These are phyloP conservation scores for Incumbomyces lentus DNA, from an alignment of 2,329 filamentous ascomycete species.

Conservation along the genomic window DNA sequence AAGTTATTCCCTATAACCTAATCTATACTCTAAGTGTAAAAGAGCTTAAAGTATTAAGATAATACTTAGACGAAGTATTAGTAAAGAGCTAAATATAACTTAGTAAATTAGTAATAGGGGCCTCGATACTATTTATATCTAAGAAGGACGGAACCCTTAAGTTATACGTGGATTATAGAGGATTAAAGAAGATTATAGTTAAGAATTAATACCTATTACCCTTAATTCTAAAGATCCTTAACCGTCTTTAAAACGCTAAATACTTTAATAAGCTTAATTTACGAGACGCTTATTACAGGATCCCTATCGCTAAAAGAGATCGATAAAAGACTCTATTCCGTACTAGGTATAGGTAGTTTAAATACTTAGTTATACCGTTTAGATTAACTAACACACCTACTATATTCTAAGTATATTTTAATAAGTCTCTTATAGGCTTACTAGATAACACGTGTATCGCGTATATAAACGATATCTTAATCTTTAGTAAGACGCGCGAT, in stretches of 20 bases:
- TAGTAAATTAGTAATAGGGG: background rate
- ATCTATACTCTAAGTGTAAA: too few relatives aligned
- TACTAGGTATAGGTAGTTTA: slow-evolving; percentile 20
- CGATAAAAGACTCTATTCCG: slow-evolving; percentile 14
- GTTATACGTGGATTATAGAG: slow-evolving; percentile 25
- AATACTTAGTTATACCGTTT: slow-evolving; percentile 26
- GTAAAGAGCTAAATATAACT: background rate
- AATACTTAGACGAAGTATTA: background rate
- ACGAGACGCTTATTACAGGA: too few relatives aligned
- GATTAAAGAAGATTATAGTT: slow-evolving; percentile 24
- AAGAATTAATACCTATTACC: slow-evolving; percentile 19
- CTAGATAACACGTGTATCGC: background rate
- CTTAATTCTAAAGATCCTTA: too few relatives aligned
- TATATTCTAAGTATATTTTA: too few relatives aligned
- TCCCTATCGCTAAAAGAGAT: too few relatives aligned
- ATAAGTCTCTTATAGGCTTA: too few relatives aligned
- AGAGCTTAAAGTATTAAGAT: too few relatives aligned
- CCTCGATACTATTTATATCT: slow-evolving; percentile 4
- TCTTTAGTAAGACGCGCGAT: background rate
- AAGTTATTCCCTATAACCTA: too few relatives aligned
- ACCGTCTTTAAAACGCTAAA: too few relatives aligned
- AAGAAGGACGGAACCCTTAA: slow-evolving; percentile 10
- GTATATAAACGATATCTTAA: slow-evolving; percentile 4
- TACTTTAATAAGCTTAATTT: too few relatives aligned
- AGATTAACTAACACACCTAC: slow-evolving; percentile 15